Evolutionary conservation across 306 rosid genomes (phyloP), one percentile per base, ranked within the genome.

Genomic region (Inga oerstediana): DNA sequence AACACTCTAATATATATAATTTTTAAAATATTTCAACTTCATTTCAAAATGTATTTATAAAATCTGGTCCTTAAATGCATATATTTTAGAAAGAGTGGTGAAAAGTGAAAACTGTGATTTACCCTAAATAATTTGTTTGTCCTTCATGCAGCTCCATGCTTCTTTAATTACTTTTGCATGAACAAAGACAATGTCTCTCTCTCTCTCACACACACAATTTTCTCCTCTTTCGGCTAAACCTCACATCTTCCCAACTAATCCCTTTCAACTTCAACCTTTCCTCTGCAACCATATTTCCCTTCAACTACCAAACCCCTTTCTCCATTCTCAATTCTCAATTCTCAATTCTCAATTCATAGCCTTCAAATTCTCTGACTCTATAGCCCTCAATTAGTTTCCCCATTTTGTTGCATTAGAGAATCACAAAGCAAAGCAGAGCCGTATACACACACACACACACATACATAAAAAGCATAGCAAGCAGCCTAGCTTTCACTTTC

Each of bases 401-500:
- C 68, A 11, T 39, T 34, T 45, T 72, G 71, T 72, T 72, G 62
- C 72, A 80, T 71, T 37, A 81, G 35, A 58, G 80, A 46, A 71
- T 79, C 76, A 65, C 44, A 69, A 66, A 48, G 84, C 71, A 80
- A 74, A 80, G 87, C 84, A 67, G 83, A 74, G 80, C 85, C 77
- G 78, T 82, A 27, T 27, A 9, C 35, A 61, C 20, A 4, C 5
- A 15, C n/a, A n/a, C n/a, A 16, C 8, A 51, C 19, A 49, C 0
- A 16, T 52, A 52, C 16, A 19, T 6, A 59, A 4, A 61, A 3
- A 81, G 80, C 84, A 88, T 70, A 80, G 86, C 77, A 82, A 76
- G 75, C 83, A 88, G 64, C 64, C 64, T 20, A 87, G 78, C 82
- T 84, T 86, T 92, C 86, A 85, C 92, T 90, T 84, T 90, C 96